Conservation (phyloP, 140 eudicot genomes). For the Erigeron philadelphicus region DNA sequence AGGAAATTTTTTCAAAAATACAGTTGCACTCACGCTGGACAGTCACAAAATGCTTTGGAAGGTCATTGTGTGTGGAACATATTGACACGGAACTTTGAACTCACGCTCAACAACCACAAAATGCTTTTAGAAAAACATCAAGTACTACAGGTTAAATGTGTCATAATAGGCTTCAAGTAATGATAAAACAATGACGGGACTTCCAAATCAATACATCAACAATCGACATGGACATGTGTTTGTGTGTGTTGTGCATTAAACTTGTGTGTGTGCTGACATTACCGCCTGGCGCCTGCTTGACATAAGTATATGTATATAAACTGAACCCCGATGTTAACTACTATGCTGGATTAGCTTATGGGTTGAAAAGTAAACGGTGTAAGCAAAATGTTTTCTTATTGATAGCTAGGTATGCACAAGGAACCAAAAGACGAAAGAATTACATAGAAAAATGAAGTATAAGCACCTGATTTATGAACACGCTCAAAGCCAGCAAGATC, state of each 20-base stretch:
- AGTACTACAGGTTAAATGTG: background rate
- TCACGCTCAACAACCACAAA: background rate
- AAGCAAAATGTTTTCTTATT: background rate
- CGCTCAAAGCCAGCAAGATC: constrained; percentile 99
- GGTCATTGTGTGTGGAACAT: background rate
- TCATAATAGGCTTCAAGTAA: background rate
- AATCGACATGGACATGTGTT: constrained; percentile 2
- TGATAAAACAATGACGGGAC: background rate
- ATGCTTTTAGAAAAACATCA: background rate
- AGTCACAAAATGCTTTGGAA: background rate
- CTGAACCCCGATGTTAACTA: constrained; percentile 6
- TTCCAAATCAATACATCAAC: constrained; percentile 4
- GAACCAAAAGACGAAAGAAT: background rate
- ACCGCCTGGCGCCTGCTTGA: background rate
- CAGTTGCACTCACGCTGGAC: background rate
- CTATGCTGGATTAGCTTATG: background rate
- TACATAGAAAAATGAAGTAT: background rate
- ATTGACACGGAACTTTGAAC: background rate
- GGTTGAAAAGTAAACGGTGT: background rate
- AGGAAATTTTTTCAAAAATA: too few species aligned
- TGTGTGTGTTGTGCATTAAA: background rate
- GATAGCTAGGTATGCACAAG: background rate
- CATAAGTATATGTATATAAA: background rate
- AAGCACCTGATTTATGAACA: constrained; percentile 86
- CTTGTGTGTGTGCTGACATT: background rate